A percentile compares a stretch with the other conserved stretches of the same genome.
phyloP scores from a whole-genome alignment of 495 filamentous ascomycete genomes.

The Aspergillus incahuasiensis region DNA sequence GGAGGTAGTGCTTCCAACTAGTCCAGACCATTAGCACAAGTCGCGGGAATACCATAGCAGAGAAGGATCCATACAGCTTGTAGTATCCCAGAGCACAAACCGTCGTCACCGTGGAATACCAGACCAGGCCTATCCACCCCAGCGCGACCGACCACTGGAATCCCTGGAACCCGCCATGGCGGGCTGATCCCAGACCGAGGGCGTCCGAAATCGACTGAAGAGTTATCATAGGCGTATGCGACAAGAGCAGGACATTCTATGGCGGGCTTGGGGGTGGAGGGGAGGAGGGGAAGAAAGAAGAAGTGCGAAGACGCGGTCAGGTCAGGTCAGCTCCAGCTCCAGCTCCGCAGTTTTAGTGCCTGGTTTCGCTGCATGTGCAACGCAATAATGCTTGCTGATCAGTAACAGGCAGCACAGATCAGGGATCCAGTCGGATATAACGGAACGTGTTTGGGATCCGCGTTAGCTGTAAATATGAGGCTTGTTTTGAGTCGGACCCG shows the following conservation, averaged over 20 bases:
- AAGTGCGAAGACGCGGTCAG: not conserved
- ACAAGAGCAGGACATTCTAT: constrained; percentile 26
- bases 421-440: constrained; percentile 12
- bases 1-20: constrained; percentile 45
- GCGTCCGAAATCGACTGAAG: constrained; percentile 23
- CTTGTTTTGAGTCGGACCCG: not conserved
- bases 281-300: not conserved
- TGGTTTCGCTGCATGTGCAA: not conserved
- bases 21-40: constrained; percentile 7
- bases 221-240: constrained; percentile 33
- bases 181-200: constrained; percentile 23
- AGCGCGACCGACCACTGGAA: constrained; percentile 29
- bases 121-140: constrained; percentile 52
- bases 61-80: constrained; percentile 48
- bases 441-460: constrained; percentile 5
- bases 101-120: constrained; percentile 51
- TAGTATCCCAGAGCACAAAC: constrained; percentile 56
- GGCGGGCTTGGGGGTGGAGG: constrained; percentile 27
- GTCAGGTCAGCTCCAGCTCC: not conserved
- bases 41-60: not conserved
- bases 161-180: constrained; percentile 32
- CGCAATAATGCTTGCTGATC: not conserved
- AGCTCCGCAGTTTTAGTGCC: not conserved
- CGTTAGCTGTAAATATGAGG: not conserved
- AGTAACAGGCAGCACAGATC: not conserved